phyloP scores from a whole-genome alignment of 352 stramenopile species.

The Globisporangium uncinulatum region DNA sequence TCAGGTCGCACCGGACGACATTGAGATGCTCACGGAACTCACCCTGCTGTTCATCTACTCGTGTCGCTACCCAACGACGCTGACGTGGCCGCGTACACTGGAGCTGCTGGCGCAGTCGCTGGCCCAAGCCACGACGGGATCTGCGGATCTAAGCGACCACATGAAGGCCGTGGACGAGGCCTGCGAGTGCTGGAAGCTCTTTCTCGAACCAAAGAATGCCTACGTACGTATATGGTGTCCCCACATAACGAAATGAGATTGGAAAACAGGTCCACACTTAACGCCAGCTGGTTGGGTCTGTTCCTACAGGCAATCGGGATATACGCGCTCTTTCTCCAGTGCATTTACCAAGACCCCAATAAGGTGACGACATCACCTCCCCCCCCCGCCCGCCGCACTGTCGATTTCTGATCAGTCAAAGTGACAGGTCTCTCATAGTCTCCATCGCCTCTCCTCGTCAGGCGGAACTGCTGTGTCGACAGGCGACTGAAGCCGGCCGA shows the following conservation, averaged over 20 bases:
- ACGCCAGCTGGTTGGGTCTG: constrained; percentile 2
- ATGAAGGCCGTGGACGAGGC: constrained; percentile 42
- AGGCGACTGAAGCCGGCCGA: constrained; percentile 46
- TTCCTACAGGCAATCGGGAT: constrained; percentile 41
- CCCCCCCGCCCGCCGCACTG: too few species aligned
- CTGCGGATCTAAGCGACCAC: background rate
- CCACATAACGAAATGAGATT: too few species aligned
- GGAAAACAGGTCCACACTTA: too few species aligned
- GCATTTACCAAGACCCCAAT: constrained; percentile 48
- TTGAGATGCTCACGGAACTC: constrained; percentile 36
- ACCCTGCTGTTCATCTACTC: constrained; percentile 47
- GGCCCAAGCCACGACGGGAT: background rate
- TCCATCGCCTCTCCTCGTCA: constrained; percentile 6
- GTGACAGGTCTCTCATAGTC: background rate
- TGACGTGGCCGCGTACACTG: constrained; percentile 42
- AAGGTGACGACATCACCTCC: constrained; percentile 20
- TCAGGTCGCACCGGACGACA: constrained; percentile 31
- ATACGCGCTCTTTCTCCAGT: constrained; percentile 61
- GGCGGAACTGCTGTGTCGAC: constrained; percentile 60
- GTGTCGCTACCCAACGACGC: constrained; percentile 50
- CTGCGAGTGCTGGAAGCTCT: constrained; percentile 61
- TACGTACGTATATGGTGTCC: too few species aligned
- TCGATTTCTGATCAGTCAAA: background rate
- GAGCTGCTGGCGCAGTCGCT: constrained; percentile 25
- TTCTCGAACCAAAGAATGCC: constrained; percentile 41